Conservation (phyloP, 192 early-diverging fungal genomes). For the Backusella liffmaniae region DNA sequence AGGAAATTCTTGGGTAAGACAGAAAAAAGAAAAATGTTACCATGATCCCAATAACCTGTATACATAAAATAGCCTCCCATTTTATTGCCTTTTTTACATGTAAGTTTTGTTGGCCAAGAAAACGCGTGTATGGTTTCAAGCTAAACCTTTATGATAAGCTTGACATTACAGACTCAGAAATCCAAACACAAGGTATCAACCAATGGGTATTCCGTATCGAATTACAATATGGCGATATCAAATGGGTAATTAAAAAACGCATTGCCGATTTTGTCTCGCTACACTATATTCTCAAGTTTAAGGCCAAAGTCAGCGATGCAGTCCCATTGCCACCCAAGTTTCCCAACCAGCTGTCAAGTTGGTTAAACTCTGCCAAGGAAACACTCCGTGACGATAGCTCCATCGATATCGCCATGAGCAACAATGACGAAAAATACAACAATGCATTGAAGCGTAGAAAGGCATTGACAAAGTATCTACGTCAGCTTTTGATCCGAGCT, state of each 20-base stretch:
- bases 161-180: conserved; percentile 31
- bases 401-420: neutral
- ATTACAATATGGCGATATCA: conserved; percentile 69
- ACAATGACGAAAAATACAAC: conserved; percentile 39
- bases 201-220: conserved; percentile 40
- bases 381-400: conserved; percentile 17
- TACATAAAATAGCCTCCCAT: conserved; percentile 16
- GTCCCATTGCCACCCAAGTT: conserved; percentile 36
- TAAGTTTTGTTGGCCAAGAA: neutral
- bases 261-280: conserved; percentile 67
- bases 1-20: conserved; percentile 21
- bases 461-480: conserved; percentile 59
- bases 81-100: conserved; percentile 16
- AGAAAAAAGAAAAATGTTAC: neutral
- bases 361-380: conserved; percentile 21
- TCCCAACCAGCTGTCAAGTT: conserved; percentile 27
- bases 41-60: too few species aligned
- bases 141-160: conserved; percentile 6
- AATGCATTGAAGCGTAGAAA: conserved; percentile 51
- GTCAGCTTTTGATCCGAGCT: conserved; percentile 55
- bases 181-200: conserved; percentile 22
- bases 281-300: conserved; percentile 57
- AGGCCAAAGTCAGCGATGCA: conserved; percentile 27
- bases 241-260: conserved; percentile 70
- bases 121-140: neutral